Conservation (phyloP, 2,329 filamentous ascomycete genomes). For the Trichoderma polysporum region DNA sequence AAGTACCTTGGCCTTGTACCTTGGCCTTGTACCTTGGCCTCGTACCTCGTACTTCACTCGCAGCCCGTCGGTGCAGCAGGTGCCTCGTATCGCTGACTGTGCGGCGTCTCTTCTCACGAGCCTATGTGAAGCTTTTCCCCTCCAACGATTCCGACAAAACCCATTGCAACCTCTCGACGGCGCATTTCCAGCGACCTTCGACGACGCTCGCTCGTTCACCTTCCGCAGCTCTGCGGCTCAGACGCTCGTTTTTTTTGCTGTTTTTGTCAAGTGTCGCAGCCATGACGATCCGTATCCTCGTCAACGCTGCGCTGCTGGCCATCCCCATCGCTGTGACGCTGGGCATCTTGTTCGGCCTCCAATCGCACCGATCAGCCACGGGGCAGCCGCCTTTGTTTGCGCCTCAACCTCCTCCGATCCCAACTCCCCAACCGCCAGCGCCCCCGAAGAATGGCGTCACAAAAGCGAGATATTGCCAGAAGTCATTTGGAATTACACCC, state of each 20-base stretch:
- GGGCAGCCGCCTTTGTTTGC: slow-evolving; percentile 48
- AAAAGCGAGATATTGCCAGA: slow-evolving; percentile 40
- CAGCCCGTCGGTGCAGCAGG: neutral
- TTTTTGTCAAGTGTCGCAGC: slow-evolving; percentile 10
- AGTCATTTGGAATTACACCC: slow-evolving; percentile 47
- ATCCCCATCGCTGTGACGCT: slow-evolving; percentile 51
- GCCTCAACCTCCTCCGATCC: slow-evolving; percentile 23
- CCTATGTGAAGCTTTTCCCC: neutral
- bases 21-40: neutral
- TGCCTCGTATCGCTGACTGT: slow-evolving; percentile 17
- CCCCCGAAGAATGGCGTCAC: slow-evolving; percentile 22
- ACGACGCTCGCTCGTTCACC: slow-evolving; percentile 9
- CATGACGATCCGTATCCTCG: slow-evolving; percentile 44
- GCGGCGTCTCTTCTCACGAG: neutral
- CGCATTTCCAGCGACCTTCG: neutral
- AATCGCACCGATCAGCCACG: slow-evolving; percentile 42
- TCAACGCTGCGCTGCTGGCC: slow-evolving; percentile 51
- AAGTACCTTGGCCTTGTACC: neutral
- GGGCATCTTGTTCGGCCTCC: slow-evolving; percentile 50
- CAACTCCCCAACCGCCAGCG: neutral
- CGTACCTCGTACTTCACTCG: neutral
- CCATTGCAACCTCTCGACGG: neutral
- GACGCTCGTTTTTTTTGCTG: slow-evolving; percentile 20
- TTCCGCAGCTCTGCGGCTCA: slow-evolving; percentile 14
- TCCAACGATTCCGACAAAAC: slow-evolving; percentile 8